Base-by-base conservation (phyloP, 805 yeast species). In the Candida golubevii region DNA sequence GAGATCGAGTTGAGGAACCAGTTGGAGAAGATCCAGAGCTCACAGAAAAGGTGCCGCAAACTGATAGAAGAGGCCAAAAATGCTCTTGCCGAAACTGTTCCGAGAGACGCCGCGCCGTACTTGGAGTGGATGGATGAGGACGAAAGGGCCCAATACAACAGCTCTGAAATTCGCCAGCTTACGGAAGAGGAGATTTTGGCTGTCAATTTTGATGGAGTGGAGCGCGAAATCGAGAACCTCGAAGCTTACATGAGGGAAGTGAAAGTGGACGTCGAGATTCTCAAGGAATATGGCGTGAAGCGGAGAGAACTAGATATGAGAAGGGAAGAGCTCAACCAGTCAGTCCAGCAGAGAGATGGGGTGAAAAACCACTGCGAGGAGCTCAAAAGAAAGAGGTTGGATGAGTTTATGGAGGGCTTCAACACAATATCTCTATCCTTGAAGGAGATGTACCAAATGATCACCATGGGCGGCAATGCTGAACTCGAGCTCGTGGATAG, bases 401-500 rank as follows among this genome's bases (percentile, higher is more conserved):
- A 83, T 49, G 97, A 93, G 62, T 93, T 93, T 59, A 89, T 89
- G 95, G 80, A 78, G 49, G 99, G 99, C 0, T 93, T 95, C 68
- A 79, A 82, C 52, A 75, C 81, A 15, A 93, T 93, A 27, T 88
- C 97, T 1, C 72, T 82, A 61, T 86, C 96, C 7, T 75, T 93
- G 51, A 93, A 91, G 62, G 97, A 88, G 57, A 90, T 93, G 98
- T 93, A 93, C 58, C 95, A 90, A 59, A 87, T 93, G 95, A 93
- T 93, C 48, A 93, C 99, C 1, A 89, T 91, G 95, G 99, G 99
- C 26, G 99, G 99, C 30, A 93, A 91, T 69, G 99, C 99, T 0
- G 99, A 93, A 62, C 73, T 93, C 31, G 99, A 93, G 62, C 74
- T 91, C 36, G 97, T 89, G 14, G 99, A 93, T 60, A 85, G 95